Evolutionary conservation across 129 eudicot species (phyloP).

Genomic region (Daucus carota): DNA sequence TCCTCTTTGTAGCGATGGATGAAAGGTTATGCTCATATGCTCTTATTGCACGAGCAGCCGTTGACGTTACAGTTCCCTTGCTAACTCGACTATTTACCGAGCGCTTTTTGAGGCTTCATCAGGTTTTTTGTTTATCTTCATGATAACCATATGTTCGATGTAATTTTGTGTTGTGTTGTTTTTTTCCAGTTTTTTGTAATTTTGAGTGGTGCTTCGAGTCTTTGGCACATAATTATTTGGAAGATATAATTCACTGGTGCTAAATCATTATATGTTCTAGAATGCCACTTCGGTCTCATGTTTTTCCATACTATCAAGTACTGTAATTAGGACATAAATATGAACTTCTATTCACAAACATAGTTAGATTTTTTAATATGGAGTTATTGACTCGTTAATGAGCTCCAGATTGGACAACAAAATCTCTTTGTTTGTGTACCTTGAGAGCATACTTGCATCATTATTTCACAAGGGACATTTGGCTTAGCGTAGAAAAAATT

Average conservation of each 20-base stretch:
- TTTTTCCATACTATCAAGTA: no score
- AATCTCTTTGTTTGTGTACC: no score
- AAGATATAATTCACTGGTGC: not conserved
- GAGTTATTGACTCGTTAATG: no score
- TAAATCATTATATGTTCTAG: no score
- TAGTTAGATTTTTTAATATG: no score
- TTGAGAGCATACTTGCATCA: no score
- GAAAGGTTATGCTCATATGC: conserved; percentile 94
- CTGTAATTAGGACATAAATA: no score
- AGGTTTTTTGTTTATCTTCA: conserved; percentile 35
- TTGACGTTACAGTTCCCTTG: conserved; percentile 64
- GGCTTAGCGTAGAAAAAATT: not conserved
- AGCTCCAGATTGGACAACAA: no score
- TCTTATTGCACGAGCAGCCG: conserved; percentile 87
- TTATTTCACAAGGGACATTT: not conserved
- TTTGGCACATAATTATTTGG: not conserved
- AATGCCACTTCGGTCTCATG: no score
- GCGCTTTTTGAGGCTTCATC: conserved; percentile 68
- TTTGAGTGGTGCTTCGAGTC: not conserved
- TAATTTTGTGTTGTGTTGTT: not conserved
- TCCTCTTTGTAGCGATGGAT: conserved; percentile 70
- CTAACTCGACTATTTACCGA: conserved; percentile 64
- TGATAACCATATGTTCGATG: not conserved
- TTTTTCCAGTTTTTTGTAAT: not conserved
- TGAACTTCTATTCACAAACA: no score